These are phyloP conservation scores for Salicornia ramosissima DNA, from an alignment of 148 eudicot genomes.

Conservation along the genomic window DNA sequence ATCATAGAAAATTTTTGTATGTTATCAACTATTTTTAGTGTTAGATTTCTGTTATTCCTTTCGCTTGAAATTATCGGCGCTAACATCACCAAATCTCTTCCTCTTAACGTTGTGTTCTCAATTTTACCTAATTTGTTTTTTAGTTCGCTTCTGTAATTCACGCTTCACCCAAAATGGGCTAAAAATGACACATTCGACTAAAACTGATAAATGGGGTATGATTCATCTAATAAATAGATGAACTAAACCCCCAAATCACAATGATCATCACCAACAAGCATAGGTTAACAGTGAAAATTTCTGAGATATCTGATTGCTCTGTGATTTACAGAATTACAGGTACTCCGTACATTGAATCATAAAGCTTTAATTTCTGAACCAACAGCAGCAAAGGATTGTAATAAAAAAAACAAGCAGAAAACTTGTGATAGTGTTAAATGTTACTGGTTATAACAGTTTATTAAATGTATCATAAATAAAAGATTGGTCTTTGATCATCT, in stretches of 20 bases:
- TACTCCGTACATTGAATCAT: not conserved
- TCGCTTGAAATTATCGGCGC: no score
- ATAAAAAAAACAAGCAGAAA: slow-evolving; percentile 5
- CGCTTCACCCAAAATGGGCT: no score
- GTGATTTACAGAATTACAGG: no score
- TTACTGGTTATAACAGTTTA: not conserved
- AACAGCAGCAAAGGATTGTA: not conserved
- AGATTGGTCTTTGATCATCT: not conserved
- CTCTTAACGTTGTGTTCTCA: not conserved
- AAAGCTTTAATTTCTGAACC: not conserved
- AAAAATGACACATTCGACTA: no score
- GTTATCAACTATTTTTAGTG: not conserved
- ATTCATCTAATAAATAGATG: no score
- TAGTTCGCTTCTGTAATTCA: no score
- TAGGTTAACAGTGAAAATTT: no score
- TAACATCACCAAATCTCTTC: no score
- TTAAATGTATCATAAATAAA: not conserved
- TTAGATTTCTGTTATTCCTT: not conserved
- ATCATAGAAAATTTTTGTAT: slow-evolving; percentile 15
- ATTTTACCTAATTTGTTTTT: not conserved
- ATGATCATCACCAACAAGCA: no score
- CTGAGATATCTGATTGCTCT: slow-evolving; percentile 1
- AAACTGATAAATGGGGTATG: no score
- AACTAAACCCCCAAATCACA: no score
- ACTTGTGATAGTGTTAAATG: slow-evolving; percentile 30